phyloP scores from a whole-genome alignment of 352 stramenopile species.

The Thalassiosira ordinaria region DNA sequence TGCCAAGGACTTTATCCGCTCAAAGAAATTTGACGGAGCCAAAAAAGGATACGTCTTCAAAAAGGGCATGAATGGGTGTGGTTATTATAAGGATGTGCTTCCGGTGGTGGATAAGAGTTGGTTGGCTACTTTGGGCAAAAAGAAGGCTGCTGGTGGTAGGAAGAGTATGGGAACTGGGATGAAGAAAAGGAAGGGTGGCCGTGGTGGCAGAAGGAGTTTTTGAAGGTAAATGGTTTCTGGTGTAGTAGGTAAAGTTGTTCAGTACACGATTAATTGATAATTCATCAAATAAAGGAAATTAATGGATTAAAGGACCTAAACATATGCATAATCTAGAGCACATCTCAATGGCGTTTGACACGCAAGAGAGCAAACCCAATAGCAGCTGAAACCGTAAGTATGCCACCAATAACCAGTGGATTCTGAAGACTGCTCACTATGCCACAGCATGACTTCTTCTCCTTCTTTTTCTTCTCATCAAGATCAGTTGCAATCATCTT shows the following conservation, averaged over 20 bases:
- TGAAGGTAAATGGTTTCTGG: too few relatives aligned
- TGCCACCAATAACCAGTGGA: slow-evolving; percentile 15
- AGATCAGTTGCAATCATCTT: slow-evolving; percentile 88
- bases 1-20: slow-evolving; percentile 66
- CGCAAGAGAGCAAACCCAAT: slow-evolving; percentile 30
- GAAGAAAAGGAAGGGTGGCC: slow-evolving; percentile 36
- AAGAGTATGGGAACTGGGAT: slow-evolving; percentile 34
- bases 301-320: too few relatives aligned
- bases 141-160: slow-evolving; percentile 20
- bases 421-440: slow-evolving; percentile 7
- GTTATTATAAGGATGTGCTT: slow-evolving; percentile 80
- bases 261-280: too few relatives aligned
- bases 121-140: slow-evolving; percentile 38
- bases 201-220: slow-evolving; percentile 46
- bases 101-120: slow-evolving; percentile 72
- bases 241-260: too few relatives aligned
- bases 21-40: slow-evolving; percentile 75
- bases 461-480: slow-evolving; percentile 8
- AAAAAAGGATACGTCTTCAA: slow-evolving; percentile 81
- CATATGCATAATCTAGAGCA: not conserved
- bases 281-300: too few relatives aligned
- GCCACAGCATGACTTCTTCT: not conserved
- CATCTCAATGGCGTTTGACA: slow-evolving; percentile 4
- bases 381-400: slow-evolving; percentile 3
- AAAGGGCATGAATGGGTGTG: slow-evolving; percentile 69